Conservation (phyloP, 768 basidiomycete genomes). For the Holtermanniella nyarrowii region DNA sequence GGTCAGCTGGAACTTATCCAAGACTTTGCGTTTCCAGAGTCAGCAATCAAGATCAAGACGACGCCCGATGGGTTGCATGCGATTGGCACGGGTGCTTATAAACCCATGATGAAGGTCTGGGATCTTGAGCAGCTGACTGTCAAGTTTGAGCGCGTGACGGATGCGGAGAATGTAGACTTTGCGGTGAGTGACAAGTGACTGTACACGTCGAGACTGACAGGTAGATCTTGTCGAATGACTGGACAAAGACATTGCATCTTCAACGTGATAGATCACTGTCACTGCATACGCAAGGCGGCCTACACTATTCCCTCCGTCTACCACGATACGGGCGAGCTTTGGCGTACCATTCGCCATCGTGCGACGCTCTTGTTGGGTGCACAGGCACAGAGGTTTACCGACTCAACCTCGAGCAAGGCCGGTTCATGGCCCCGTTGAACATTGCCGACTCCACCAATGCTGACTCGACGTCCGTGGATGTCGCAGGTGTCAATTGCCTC, state of each 20-base stretch:
- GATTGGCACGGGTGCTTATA: slow-evolving; percentile 92
- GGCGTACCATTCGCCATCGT: slow-evolving; percentile 87
- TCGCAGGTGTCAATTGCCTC: slow-evolving; percentile 76
- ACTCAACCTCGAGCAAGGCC: slow-evolving; percentile 88
- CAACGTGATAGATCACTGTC: slow-evolving; percentile 93
- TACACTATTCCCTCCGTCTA: slow-evolving; percentile 86
- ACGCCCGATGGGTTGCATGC: slow-evolving; percentile 87
- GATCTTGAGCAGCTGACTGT: slow-evolving; percentile 82
- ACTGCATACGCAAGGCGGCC: slow-evolving; percentile 84
- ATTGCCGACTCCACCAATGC: slow-evolving; percentile 45
- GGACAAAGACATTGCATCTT: slow-evolving; percentile 95
- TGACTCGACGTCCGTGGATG: slow-evolving; percentile 41
- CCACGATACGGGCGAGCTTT: slow-evolving; percentile 86
- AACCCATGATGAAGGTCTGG: slow-evolving; percentile 93
- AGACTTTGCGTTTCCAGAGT: slow-evolving; percentile 94
- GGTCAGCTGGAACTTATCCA: slow-evolving; percentile 85
- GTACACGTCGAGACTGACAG: neutral
- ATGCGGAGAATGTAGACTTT: slow-evolving; percentile 96
- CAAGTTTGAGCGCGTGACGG: slow-evolving; percentile 93
- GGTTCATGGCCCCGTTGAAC: slow-evolving; percentile 64
- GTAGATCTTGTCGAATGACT: slow-evolving; percentile 89
- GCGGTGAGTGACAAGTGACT: slow-evolving; percentile 53
- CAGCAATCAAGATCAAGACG: slow-evolving; percentile 79
- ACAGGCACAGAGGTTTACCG: slow-evolving; percentile 82
- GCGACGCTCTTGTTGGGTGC: slow-evolving; percentile 75